Conservation (phyloP, 306 rosid species). For the Sesbania bispinosa region DNA sequence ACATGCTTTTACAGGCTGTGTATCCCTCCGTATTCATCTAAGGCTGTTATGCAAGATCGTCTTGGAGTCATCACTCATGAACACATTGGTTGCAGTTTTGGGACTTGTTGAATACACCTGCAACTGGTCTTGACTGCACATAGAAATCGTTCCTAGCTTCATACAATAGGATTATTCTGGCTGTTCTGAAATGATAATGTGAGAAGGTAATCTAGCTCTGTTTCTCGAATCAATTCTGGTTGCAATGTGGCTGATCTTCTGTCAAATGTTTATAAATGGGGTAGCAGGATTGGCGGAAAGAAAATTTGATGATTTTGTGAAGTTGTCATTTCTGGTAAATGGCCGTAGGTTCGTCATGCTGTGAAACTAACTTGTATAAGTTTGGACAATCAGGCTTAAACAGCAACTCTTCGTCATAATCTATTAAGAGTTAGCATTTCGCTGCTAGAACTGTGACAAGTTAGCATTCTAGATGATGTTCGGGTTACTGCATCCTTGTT, state of each 20-base stretch:
- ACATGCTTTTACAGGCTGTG: conserved; percentile 76
- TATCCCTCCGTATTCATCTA: conserved; percentile 70
- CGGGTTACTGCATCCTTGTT: too few species aligned
- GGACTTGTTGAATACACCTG: conserved; percentile 24
- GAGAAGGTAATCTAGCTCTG: conserved; percentile 32
- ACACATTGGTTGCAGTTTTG: conserved; percentile 80
- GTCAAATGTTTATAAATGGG: conserved; percentile 37
- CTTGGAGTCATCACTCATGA: conserved; percentile 76
- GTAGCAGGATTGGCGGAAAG: too few species aligned
- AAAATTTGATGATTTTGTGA: too few species aligned
- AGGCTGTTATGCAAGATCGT: conserved; percentile 52
- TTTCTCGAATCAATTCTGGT: conserved; percentile 25
- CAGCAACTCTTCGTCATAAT: too few species aligned
- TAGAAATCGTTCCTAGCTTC: conserved; percentile 34
- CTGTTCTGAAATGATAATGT: conserved; percentile 23
- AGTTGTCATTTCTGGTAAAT: too few species aligned
- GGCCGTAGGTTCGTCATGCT: too few species aligned
- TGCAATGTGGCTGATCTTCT: conserved; percentile 42
- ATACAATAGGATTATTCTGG: conserved; percentile 46
- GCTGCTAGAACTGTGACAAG: too few species aligned
- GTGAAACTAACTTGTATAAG: too few species aligned
- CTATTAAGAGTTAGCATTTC: too few species aligned
- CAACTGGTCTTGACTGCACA: conserved; percentile 51
- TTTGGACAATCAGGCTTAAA: too few species aligned
- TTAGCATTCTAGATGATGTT: too few species aligned